phyloP scores from a whole-genome alignment of 805 yeast genomes.

The Debaryomyces hansenii region DNA sequence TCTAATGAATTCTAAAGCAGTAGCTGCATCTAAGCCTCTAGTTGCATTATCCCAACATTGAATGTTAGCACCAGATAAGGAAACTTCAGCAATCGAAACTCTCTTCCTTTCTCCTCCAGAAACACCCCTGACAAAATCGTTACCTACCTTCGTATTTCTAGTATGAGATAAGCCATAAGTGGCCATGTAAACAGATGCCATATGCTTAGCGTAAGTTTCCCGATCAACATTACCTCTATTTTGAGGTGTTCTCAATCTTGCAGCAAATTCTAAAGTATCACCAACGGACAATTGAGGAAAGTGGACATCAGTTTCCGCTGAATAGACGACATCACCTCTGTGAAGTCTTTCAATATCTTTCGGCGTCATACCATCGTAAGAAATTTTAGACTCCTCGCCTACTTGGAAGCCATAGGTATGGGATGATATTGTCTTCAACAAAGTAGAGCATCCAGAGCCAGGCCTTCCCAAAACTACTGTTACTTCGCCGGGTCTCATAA shows the following conservation, averaged over 20 bases:
- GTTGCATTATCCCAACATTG: conserved; percentile 72
- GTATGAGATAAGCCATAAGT: conserved; percentile 61
- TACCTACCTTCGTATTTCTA: conserved; percentile 62
- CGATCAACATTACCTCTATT: conserved; percentile 60
- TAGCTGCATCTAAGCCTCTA: conserved; percentile 69
- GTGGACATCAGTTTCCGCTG: conserved; percentile 68
- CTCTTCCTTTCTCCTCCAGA: conserved; percentile 76
- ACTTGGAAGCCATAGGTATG: conserved; percentile 61
- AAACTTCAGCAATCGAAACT: conserved; percentile 67
- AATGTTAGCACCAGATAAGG: conserved; percentile 51
- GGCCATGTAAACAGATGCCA: conserved; percentile 55
- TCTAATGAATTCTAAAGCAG: conserved; percentile 64
- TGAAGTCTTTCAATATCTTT: conserved; percentile 50
- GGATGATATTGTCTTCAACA: conserved; percentile 63
- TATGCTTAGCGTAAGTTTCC: conserved; percentile 51
- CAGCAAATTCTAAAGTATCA: conserved; percentile 63
- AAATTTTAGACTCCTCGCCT: conserved; percentile 44
- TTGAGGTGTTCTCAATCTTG: conserved; percentile 60
- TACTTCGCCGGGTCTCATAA: conserved; percentile 57
- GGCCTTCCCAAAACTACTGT: conserved; percentile 78
- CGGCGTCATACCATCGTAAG: conserved; percentile 57
- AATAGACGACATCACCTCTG: conserved; percentile 72
- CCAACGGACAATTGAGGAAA: conserved; percentile 69
- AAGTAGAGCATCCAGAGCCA: conserved; percentile 74
- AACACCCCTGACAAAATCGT: conserved; percentile 68